Evolutionary conservation across 495 filamentous ascomycete genomes (phyloP), one percentile per base, ranked within the genome.

Genomic region (Penicillium ucsense): DNA sequence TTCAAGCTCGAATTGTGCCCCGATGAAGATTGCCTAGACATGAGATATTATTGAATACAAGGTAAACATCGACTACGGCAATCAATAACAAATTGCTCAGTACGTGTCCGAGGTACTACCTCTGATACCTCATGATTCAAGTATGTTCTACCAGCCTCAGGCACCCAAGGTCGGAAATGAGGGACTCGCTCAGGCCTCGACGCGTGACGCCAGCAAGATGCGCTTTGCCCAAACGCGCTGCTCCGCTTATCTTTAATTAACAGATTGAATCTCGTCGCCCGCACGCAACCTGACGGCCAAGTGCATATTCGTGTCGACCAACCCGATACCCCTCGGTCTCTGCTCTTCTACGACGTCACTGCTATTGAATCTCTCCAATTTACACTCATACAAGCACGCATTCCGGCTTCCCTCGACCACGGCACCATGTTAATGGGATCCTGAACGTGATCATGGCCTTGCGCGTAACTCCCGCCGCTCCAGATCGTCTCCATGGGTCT

Each of bases 401-500:
- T 41, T 39, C 10, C 35, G 11, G 8, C 29, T 36, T 20, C n/a
- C 20, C 4, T 20, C n/a, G 41, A 2, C 35, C 9, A 31, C 33
- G 43, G 35, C 56, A 62, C 32, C 38, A 62, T 62, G 59, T 43
- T 20, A 35, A 48, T 49, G 34, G 37, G 46, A 34, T 42, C 41
- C 42, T 56, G 51, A 48, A 54, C 53, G 53, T 47, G 62, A 61
- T 49, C 57, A 73, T 72, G 68, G 58, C 68, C 56, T 62, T 67
- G 50, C 62, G 57, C 41, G 56, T 47, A 48, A 52, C 51, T 39
- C 52, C 57, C 44, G 55, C 53, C 53, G 54, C 57, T 44, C 60
- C 71, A 42, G 62, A 70, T 55, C 54, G 67, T 37, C 57, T 66
- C 54, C 62, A 56, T 46, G 56, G 57, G 6, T 54, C 54, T 30